Evolutionary conservation across 768 basidiomycete species (phyloP).

Genomic region (Calvatia gigantea): DNA sequence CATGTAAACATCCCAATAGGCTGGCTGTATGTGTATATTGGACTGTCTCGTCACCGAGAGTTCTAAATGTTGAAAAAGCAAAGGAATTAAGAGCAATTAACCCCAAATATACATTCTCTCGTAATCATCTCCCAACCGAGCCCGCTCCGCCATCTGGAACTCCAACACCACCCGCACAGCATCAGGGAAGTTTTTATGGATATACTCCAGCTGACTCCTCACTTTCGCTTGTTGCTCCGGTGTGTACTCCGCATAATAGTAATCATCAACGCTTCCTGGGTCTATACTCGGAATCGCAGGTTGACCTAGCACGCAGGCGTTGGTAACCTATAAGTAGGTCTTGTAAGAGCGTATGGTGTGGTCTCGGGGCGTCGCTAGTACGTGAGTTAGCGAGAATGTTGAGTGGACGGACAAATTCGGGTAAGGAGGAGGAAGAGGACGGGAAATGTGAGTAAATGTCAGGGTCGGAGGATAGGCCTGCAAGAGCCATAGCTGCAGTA

Average conservation of each 20-base stretch:
- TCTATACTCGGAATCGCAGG: background rate
- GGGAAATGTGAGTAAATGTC: background rate
- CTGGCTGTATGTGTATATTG: no score
- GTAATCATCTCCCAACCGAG: constrained; percentile 15
- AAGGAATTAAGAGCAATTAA: background rate
- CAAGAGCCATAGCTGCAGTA: background rate
- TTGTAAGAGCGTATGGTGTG: constrained; percentile 1
- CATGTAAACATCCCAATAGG: no score
- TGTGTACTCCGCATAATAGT: background rate
- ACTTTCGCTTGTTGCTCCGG: background rate
- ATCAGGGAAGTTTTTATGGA: constrained; percentile 50
- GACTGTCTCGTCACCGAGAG: background rate
- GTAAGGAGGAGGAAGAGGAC: background rate
- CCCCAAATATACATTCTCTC: constrained; percentile 12
- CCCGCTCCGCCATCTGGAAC: constrained; percentile 28
- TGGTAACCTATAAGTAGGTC: constrained; percentile 6
- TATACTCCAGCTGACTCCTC: constrained; percentile 34
- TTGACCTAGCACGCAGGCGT: constrained; percentile 8
- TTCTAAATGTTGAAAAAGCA: background rate
- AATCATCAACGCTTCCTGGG: background rate
- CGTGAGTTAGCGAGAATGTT: background rate
- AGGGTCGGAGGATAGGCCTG: background rate
- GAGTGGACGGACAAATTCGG: constrained; percentile 7
- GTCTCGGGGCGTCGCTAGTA: background rate
- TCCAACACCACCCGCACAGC: constrained; percentile 29